These are phyloP conservation scores for Onygenales sp. DNA, from an alignment of 2,329 filamentous ascomycete species.

Conservation along the genomic window DNA sequence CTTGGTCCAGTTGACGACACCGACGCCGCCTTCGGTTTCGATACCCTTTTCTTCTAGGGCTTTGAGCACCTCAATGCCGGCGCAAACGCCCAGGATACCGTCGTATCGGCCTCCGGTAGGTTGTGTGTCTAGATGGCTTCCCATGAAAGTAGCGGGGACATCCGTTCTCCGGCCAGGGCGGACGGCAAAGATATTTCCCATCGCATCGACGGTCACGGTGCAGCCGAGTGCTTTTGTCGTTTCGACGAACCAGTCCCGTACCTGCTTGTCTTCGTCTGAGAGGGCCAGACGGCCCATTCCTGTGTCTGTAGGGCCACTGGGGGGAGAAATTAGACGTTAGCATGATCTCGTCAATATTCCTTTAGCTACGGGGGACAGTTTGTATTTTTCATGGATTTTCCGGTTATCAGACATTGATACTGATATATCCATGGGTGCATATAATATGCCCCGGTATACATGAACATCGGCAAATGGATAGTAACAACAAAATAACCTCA, in stretches of 20 bases:
- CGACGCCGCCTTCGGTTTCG: constrained; percentile 61
- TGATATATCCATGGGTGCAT: no score
- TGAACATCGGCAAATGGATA: no score
- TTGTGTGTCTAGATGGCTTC: constrained; percentile 39
- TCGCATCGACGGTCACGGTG: constrained; percentile 57
- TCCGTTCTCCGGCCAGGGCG: constrained; percentile 50
- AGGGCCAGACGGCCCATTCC: constrained; percentile 70
- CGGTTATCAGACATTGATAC: no score
- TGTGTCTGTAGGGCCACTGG: constrained; percentile 47
- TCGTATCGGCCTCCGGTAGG: constrained; percentile 34
- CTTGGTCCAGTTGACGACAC: constrained; percentile 73
- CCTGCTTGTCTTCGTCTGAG: constrained; percentile 60
- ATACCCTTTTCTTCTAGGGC: constrained; percentile 57
- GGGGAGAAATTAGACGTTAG: neutral
- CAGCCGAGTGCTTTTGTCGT: constrained; percentile 57
- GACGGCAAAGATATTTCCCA: constrained; percentile 74
- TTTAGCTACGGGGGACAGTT: no score
- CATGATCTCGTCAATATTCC: neutral
- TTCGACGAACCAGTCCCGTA: constrained; percentile 65
- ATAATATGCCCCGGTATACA: no score
- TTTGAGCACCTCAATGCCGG: constrained; percentile 63
- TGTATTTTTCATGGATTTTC: no score
- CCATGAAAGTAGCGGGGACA: constrained; percentile 45
- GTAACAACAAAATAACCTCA: neutral
- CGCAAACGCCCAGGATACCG: constrained; percentile 64